These are phyloP conservation scores for Mucor indicus DNA, from an alignment of 371 early-diverging fungal genomes.

Conservation along the genomic window DNA sequence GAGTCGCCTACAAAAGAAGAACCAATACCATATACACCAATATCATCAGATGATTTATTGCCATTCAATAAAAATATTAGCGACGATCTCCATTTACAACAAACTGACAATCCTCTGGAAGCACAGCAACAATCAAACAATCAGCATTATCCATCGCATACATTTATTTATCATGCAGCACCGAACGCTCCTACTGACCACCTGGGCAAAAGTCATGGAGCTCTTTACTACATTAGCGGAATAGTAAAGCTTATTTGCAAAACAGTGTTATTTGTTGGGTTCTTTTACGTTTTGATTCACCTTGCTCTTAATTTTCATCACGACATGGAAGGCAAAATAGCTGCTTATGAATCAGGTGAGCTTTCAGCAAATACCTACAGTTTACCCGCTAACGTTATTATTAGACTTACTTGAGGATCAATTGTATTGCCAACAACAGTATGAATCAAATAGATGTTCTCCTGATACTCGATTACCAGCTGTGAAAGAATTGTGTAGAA, in stretches of 20 bases:
- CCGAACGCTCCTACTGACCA: slow-evolving; percentile 1
- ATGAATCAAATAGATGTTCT: slow-evolving; percentile 13
- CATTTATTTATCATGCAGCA: slow-evolving; percentile 8
- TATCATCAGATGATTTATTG: not conserved
- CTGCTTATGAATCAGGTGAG: slow-evolving; percentile 18
- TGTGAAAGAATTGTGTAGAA: slow-evolving; percentile 4
- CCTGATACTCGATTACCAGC: slow-evolving; percentile 11
- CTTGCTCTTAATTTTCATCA: not conserved
- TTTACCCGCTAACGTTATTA: not conserved
- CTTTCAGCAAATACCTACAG: not conserved
- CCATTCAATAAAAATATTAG: no score
- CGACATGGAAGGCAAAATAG: slow-evolving; percentile 12
- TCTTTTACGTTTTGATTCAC: slow-evolving; percentile 3
- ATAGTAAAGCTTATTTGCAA: slow-evolving; percentile 4
- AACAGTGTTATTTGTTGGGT: not conserved
- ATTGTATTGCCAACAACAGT: slow-evolving; percentile 15
- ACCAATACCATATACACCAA: no score
- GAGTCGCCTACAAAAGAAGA: no score
- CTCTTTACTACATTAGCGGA: slow-evolving; percentile 5
- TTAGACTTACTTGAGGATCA: slow-evolving; percentile 8
- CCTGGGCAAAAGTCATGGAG: slow-evolving; percentile 3
- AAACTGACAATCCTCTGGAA: not conserved
- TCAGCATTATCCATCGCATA: not conserved
- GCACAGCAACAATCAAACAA: not conserved
- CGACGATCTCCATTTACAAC: no score